phyloP scores from a whole-genome alignment of 2,329 filamentous ascomycete genomes.

The Penicillium olsonii region DNA sequence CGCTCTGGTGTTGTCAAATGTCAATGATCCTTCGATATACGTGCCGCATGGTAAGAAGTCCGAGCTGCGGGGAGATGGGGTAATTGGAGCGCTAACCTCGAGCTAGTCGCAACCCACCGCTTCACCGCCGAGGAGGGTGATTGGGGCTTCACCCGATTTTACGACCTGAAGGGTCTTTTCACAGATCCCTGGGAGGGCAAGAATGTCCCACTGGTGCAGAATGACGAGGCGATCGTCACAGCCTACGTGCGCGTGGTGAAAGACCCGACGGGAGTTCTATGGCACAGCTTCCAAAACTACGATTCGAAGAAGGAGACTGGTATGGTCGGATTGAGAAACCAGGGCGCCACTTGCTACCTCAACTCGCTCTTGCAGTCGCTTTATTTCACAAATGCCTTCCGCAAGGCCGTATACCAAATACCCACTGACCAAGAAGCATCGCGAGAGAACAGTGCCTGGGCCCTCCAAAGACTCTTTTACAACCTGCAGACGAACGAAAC shows the following conservation, averaged over 20 bases:
- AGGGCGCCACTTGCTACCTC: conserved; percentile 88
- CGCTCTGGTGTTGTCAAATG: conserved; percentile 89
- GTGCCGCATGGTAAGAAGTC: conserved; percentile 63
- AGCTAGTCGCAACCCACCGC: conserved; percentile 76
- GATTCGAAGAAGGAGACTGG: conserved; percentile 99
- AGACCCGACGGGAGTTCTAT: conserved; percentile 51
- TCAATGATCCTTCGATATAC: conserved; percentile 84
- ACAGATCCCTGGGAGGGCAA: conserved; percentile 71
- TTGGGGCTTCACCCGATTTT: conserved; percentile 98
- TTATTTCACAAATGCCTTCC: conserved; percentile 88
- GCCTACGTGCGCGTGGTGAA: conserved; percentile 53
- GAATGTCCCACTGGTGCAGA: conserved; percentile 57
- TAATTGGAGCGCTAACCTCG: neutral
- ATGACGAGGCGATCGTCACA: conserved; percentile 49
- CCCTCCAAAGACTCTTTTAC: conserved; percentile 91
- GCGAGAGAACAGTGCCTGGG: conserved; percentile 86
- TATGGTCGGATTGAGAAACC: conserved; percentile 94
- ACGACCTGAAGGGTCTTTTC: conserved; percentile 84
- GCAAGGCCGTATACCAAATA: conserved; percentile 97
- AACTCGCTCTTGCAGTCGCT: conserved; percentile 83
- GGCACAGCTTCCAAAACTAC: conserved; percentile 62
- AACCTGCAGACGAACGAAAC: conserved; percentile 82
- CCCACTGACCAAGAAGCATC: conserved; percentile 84
- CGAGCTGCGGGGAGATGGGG: neutral
- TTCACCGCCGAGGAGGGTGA: conserved; percentile 97